Conservation (phyloP, 768 basidiomycete genomes). For the Macrolepiota fuliginosa region DNA sequence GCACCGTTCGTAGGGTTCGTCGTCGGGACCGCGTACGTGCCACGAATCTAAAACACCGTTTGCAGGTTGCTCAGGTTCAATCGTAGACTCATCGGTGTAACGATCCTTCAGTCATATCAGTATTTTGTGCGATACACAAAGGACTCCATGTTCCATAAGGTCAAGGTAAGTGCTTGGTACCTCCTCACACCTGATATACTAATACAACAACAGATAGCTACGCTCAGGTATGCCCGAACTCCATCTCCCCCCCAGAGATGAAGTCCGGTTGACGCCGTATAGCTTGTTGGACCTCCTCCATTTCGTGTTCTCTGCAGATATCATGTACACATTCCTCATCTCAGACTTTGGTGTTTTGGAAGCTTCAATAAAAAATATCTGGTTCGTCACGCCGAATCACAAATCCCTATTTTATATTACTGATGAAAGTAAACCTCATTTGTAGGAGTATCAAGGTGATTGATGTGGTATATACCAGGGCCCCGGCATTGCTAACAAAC, state of each 20-base stretch:
- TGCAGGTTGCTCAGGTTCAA: neutral
- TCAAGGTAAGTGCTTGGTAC: neutral
- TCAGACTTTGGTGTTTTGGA: neutral
- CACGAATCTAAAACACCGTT: neutral
- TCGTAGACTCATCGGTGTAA: neutral
- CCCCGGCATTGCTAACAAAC: neutral
- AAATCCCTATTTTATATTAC: neutral
- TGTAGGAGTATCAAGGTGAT: neutral
- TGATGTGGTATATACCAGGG: neutral
- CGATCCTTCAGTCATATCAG: constrained; percentile 6
- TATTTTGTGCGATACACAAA: neutral
- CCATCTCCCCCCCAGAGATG: too few species aligned
- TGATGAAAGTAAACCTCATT: neutral
- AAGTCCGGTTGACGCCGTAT: neutral
- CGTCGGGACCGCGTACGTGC: neutral
- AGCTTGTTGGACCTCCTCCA: neutral
- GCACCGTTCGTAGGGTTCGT: neutral
- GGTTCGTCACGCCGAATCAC: neutral
- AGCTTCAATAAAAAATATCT: neutral
- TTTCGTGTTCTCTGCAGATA: neutral
- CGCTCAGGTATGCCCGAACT: neutral
- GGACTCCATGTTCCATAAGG: neutral
- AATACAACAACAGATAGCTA: neutral
- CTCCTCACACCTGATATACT: too few species aligned
- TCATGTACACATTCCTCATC: constrained; percentile 1